Base-by-base conservation (phyloP, 805 yeast genomes). In the Nakazawaea holstii region DNA sequence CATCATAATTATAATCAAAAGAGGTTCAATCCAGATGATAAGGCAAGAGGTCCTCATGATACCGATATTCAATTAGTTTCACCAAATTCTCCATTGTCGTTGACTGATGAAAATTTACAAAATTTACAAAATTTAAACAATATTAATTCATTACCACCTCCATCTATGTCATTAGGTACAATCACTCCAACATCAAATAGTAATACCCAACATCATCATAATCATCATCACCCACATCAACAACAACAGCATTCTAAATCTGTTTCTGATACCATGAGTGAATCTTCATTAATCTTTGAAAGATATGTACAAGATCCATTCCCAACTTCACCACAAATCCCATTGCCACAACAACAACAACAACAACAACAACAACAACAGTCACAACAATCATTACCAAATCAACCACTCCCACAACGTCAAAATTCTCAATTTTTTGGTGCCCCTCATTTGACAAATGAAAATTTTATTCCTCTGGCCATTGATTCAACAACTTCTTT, bases 241-340 rank as follows among this genome's bases (percentile, higher is more conserved):
- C 41, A 36, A 29, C 41, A 36, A 6, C 39, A 33, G 2, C 31
- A 15, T 27, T 2, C 41, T 13, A 27, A n/a, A n/a, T 37, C 40
- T 8, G 11, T 24, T 15, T 45, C 48, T 10, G 49, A 58, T 55
- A 17, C 57, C 15, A 41, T 46, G 45, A 53, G 46, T 26, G 63
- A 62, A 10, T 59, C 66, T 28, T 77, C 84, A 13, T 59, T 75
- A 58, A 84, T 83, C 57, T 85, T 79, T 58, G 90, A 82, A 55
- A 70, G 88, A 48, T 72, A 76, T 41, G 88, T 82, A 8, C 85
- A 82, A 58, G 87, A 81, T 52, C 79, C 79, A 8, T 54, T 67
- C 38, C 51, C 52, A 33, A 8, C 29, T 20, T 14, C 31, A 4
- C 27, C 36, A 9, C 36, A 20, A 26, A 9, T 10, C n/a, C 7